Base-by-base conservation (phyloP, 345 rosid genomes). In the Diplotaxis tenuifolia region DNA sequence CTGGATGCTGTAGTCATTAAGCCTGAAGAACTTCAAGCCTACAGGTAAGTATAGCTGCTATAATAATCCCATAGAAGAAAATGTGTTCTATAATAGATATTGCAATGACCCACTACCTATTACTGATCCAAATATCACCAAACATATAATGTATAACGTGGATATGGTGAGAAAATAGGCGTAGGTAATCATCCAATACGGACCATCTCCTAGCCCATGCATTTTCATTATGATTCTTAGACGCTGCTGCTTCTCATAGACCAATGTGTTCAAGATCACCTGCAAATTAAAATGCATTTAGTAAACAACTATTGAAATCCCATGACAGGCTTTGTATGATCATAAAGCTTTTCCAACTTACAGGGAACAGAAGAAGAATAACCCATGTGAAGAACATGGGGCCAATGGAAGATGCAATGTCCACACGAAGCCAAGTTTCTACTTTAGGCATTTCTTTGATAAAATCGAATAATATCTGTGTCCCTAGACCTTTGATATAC, bases 151-250 rank as follows among this genome's bases (percentile, higher is more conserved):
- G 82, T 94, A 91, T 38, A 86, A 29, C 34, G 67, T 70, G 16
- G 95, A 94, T 74, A 91, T 79, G 78, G 66, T 34, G n/a, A 94
- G 85, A 80, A 91, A 89, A 83, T 89, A 93, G 27, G 80, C 84
- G 42, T 93, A 93, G 34, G 97, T 70, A 55, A 93, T 89, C 80
- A 89, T 59, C 97, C 95, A 91, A 71, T 94, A 94, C 25, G 98
- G 96, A 58, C 90, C 97, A 69, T 94, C 96, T 42, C 97, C 91
- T 70, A 94, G 93, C 23, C 97, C 96, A 4, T 94, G 98, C 98
- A 94, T 94, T 80, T 91, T 89, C 98, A 94, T 94, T 89, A 94
- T 94, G 54, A 91, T 84, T 72, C 96, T 82, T 72, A 91, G 80
- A 55, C 80, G 90, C 29, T 89, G 90, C 60, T 89, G 85, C 57